These are phyloP conservation scores for Syzygium aqueum DNA, from an alignment of 345 rosid genomes.

Conservation along the genomic window DNA sequence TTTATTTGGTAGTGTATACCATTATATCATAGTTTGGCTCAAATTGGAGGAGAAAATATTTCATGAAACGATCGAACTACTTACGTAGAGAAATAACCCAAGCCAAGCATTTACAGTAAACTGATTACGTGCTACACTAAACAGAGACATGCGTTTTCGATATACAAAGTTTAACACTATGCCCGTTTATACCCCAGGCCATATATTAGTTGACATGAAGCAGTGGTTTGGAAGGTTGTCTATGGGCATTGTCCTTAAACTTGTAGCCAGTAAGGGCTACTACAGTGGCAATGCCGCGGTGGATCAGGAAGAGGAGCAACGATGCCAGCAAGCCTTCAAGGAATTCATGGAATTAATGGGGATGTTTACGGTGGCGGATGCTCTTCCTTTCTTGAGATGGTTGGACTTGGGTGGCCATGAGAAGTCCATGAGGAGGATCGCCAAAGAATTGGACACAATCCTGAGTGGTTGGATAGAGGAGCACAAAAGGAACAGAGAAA, in stretches of 20 bases:
- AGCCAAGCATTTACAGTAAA: not conserved
- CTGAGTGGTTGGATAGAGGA: not conserved
- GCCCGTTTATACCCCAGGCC: not conserved
- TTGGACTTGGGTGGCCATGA: not conserved
- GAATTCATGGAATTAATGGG: not conserved
- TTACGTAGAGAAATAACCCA: not conserved
- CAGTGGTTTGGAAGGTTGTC: not conserved
- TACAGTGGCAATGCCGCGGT: not conserved
- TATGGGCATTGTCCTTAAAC: not conserved
- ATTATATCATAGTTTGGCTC: not conserved
- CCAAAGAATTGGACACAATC: not conserved
- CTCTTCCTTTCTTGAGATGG: not conserved
- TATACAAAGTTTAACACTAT: not conserved
- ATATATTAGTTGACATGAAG: not conserved
- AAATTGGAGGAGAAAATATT: not conserved
- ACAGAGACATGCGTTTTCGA: not conserved
- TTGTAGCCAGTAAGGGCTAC: not conserved
- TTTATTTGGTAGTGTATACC: not conserved
- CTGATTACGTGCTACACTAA: not conserved
- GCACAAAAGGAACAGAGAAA: not conserved
- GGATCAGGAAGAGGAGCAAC: not conserved
- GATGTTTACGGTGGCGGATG: not conserved
- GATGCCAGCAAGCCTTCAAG: not conserved
- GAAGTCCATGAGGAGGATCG: not conserved
- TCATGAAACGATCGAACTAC: not conserved